A percentile compares a stretch with the other conserved stretches of the same genome.
phyloP scores from a whole-genome alignment of 2,329 filamentous ascomycete genomes.

The Epichloe uncinata region DNA sequence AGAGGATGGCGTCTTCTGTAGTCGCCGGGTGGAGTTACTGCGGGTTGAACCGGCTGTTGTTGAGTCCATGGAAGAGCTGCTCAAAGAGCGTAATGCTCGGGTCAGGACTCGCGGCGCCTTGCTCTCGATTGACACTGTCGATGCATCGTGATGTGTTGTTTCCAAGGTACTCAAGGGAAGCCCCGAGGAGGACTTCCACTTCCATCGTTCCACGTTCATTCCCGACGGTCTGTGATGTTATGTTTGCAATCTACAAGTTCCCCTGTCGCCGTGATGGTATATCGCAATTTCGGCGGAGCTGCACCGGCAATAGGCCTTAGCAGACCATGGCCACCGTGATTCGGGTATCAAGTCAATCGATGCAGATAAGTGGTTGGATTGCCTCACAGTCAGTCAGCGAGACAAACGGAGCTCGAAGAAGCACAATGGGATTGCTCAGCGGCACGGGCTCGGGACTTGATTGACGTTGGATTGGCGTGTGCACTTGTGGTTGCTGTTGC shows the following conservation, averaged over 20 bases:
- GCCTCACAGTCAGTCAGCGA: not conserved
- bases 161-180: constrained; percentile 13
- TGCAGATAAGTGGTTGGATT: not conserved
- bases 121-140: constrained; percentile 12
- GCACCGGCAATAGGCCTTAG: not conserved
- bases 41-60: constrained; percentile 19
- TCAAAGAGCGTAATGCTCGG: constrained; percentile 25
- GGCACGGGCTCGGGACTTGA: not conserved
- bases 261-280: not conserved
- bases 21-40: constrained; percentile 18
- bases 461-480: constrained; percentile 1
- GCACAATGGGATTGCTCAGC: not conserved
- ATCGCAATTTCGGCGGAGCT: not conserved
- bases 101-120: constrained; percentile 24
- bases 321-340: constrained; percentile 4
- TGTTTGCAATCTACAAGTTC: not conserved
- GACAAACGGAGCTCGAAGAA: not conserved
- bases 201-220: constrained; percentile 23
- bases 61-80: constrained; percentile 28
- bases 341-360: not conserved
- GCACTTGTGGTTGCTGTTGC: constrained; percentile 1
- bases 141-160: constrained; percentile 10
- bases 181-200: constrained; percentile 19
- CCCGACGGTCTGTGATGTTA: not conserved
- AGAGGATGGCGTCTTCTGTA: constrained; percentile 26